These are phyloP conservation scores for Zygoascus biomembranicola DNA, from an alignment of 805 yeast genomes.

Conservation along the genomic window DNA sequence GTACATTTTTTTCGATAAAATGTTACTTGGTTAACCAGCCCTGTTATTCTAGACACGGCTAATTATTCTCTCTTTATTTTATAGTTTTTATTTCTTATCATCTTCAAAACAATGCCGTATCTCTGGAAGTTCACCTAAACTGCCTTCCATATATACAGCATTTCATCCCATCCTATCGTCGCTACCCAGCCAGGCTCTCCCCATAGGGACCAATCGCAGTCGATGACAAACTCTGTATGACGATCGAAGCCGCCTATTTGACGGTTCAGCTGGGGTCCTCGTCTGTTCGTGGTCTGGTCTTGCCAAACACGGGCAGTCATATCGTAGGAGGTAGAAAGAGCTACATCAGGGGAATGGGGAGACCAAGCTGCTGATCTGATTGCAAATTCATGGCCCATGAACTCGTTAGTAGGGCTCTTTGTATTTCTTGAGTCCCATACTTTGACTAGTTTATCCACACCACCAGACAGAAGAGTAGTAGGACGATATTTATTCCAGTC, in stretches of 20 bases:
- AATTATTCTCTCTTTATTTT: not conserved
- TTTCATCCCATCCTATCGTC: slow-evolving; percentile 94
- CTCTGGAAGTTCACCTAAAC: not conserved
- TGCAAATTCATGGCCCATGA: slow-evolving; percentile 84
- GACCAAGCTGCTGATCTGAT: slow-evolving; percentile 80
- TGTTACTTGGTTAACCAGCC: too few species aligned
- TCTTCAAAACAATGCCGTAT: not conserved
- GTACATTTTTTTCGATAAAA: too few species aligned
- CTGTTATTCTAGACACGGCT: too few species aligned
- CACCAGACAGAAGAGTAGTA: slow-evolving; percentile 73
- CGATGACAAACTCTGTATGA: slow-evolving; percentile 86
- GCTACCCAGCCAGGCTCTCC: slow-evolving; percentile 95
- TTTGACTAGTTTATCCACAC: slow-evolving; percentile 80
- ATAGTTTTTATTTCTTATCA: not conserved
- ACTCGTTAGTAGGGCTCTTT: slow-evolving; percentile 58
- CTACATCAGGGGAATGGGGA: slow-evolving; percentile 67
- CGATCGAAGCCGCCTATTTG: slow-evolving; percentile 47
- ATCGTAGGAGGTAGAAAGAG: slow-evolving; percentile 78
- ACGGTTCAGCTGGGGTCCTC: slow-evolving; percentile 47
- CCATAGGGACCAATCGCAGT: slow-evolving; percentile 94
- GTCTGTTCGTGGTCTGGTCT: slow-evolving; percentile 35
- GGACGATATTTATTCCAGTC: slow-evolving; percentile 91
- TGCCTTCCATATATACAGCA: slow-evolving; percentile 83
- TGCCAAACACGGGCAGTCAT: slow-evolving; percentile 88
- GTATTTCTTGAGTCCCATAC: slow-evolving; percentile 86